phyloP scores from a whole-genome alignment of 371 early-diverging fungal genomes.

The Lichtheimia ornata region DNA sequence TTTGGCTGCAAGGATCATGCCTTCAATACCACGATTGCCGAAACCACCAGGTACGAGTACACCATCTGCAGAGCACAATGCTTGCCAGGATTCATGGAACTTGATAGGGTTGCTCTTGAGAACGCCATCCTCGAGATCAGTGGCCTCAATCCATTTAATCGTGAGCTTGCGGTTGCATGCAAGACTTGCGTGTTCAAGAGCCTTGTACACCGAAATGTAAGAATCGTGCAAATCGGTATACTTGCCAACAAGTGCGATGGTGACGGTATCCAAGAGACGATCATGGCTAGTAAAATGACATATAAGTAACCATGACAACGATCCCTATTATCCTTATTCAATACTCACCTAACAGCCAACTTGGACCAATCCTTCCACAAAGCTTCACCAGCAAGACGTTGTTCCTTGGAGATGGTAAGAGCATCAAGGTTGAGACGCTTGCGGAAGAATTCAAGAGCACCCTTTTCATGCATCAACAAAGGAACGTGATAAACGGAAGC shows the following conservation, averaged over 20 bases:
- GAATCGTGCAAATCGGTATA: slow-evolving; percentile 95
- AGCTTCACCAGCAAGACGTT: slow-evolving; percentile 57
- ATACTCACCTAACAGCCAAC: slow-evolving; percentile 60
- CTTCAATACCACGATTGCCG: slow-evolving; percentile 96
- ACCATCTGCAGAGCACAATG: slow-evolving; percentile 87
- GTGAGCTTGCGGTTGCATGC: slow-evolving; percentile 80
- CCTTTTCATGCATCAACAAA: slow-evolving; percentile 83
- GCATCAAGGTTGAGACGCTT: slow-evolving; percentile 79
- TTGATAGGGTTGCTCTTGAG: slow-evolving; percentile 80
- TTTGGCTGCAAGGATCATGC: slow-evolving; percentile 95
- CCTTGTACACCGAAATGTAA: slow-evolving; percentile 96
- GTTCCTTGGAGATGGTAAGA: slow-evolving; percentile 53
- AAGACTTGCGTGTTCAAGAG: slow-evolving; percentile 92
- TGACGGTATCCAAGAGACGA: slow-evolving; percentile 83
- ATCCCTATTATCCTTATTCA: not conserved
- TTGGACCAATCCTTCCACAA: slow-evolving; percentile 85
- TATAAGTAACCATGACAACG: too few relatives aligned
- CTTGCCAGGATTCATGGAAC: slow-evolving; percentile 94
- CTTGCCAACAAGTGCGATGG: slow-evolving; percentile 96
- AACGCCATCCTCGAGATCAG: slow-evolving; percentile 81
- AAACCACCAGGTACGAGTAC: slow-evolving; percentile 99
- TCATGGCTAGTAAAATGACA: slow-evolving; percentile 55
- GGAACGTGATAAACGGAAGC: slow-evolving; percentile 97
- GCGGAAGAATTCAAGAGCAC: slow-evolving; percentile 79
- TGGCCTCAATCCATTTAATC: slow-evolving; percentile 95